A percentile compares a stretch with the other conserved stretches of the same genome.
Evolutionary conservation across 2,329 filamentous ascomycete species (phyloP).

Genomic region (Gremmenia infestans): DNA sequence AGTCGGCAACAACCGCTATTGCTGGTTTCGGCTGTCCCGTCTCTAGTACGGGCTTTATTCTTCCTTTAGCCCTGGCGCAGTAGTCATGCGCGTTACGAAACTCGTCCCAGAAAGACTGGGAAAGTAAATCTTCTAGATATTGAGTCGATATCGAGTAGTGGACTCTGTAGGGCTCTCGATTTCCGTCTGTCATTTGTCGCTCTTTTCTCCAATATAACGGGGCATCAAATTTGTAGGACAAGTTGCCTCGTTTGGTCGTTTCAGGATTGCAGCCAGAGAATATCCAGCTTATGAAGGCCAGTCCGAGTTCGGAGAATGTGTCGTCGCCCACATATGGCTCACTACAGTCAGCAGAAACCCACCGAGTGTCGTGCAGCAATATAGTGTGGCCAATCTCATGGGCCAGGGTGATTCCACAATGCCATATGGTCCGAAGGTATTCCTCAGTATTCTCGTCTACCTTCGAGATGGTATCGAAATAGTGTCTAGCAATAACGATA

Average conservation of each 20-base stretch:
- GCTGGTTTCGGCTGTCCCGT: not conserved
- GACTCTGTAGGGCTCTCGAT: not conserved
- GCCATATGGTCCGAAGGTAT: slow-evolving; percentile 20
- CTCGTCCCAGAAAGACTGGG: slow-evolving; percentile 5
- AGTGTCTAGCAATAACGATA: slow-evolving; percentile 22
- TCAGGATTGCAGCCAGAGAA: slow-evolving; percentile 20
- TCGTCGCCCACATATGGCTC: slow-evolving; percentile 22
- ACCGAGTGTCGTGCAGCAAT: slow-evolving; percentile 21
- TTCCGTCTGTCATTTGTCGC: not conserved
- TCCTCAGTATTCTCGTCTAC: slow-evolving; percentile 11
- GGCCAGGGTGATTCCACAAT: slow-evolving; percentile 24
- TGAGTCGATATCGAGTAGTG: slow-evolving; percentile 3
- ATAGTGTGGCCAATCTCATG: slow-evolving; percentile 27
- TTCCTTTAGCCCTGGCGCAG: not conserved
- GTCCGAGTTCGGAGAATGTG: slow-evolving; percentile 19
- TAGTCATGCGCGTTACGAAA: not conserved
- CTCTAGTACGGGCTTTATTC: not conserved
- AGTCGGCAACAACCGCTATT: slow-evolving; percentile 2
- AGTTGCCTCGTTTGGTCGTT: not conserved
- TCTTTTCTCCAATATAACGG: slow-evolving; percentile 3
- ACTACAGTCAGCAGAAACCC: not conserved
- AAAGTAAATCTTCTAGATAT: slow-evolving; percentile 1
- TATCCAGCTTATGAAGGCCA: slow-evolving; percentile 20
- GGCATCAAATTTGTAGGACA: not conserved
- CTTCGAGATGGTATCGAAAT: slow-evolving; percentile 17